Base-by-base conservation (phyloP, 2,329 filamentous ascomycete genomes). In the Colletotrichum echinochloae region DNA sequence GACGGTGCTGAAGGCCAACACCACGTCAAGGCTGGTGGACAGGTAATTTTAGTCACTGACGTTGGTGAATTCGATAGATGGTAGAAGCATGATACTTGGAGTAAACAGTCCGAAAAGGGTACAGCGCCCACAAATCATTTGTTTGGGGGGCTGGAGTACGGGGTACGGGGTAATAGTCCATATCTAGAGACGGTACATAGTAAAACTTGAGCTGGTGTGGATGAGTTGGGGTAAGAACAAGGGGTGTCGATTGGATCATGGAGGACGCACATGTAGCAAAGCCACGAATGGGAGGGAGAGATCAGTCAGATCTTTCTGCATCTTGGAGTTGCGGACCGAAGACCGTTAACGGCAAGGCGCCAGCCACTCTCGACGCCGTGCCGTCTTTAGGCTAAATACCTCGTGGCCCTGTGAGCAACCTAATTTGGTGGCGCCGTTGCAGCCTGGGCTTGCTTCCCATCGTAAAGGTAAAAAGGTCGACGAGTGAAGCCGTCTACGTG, bases 281-380 rank as follows among this genome's bases (percentile, higher is more conserved):
- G 44, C 69, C 69, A 70, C 69, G 69, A 71, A 71, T 71, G 30
- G 41, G 51, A 60, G 39, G 26, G 12, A 8, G n/a, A n/a, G 20
- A 11, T 33, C 48, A 39, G 23, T 54, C 65, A 65, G 60, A 70
- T 71, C 60, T 71, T 70, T 33, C 49, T 46, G 48, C 60, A 60
- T 70, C 60, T 71, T 72, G 71, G 71, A 72, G 59, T 71, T 64
- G 60, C 71, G 71, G 71, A 71, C 71, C 71, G 71, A 63, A 33
- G 59, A 71, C 62, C 71, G 71, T 72, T 71, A 18, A 63, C 12
- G 71, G 67, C n/a, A 66, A 65, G 67, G 71, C 59, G 44, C 20
- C 41, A 14, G 63, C 67, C 67, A 72, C 67, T 28, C 70, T 59
- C 48, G 62, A 71, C 51, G 70, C 71, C 67, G 66, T 60, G 37